Evolutionary conservation across 2,329 filamentous ascomycete species (phyloP), one percentile per base, ranked within the genome.

Genomic region (Ophiostoma sp.): DNA sequence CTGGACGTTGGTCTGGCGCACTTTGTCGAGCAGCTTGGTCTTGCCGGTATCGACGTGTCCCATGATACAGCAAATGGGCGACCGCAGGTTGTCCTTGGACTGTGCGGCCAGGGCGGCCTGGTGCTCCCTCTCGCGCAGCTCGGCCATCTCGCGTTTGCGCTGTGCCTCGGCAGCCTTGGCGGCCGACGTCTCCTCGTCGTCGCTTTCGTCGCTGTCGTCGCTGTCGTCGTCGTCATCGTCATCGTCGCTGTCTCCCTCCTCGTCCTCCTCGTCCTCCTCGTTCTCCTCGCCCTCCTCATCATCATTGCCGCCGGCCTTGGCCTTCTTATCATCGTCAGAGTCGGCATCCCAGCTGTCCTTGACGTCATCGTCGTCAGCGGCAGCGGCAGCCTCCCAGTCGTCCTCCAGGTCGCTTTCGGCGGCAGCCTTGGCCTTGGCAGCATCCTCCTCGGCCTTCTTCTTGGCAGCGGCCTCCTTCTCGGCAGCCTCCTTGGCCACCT

Each of bases 1-100:
- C 79, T 99, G 96, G 48, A 99, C 95, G 78, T 99, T 98, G 71
- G 95, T 98, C 81, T 97, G 93, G 77, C 95, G 91, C 77, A 99
- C 92, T 84, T 99, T 99, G 85, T 99, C 95, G 71, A 99, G 86
- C 73, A 99, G 85, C 83, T 98, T 99, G n/a, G 95, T 99, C 84
- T 99, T 99, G 80, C 95, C 95, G 65, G 96, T 99, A 89, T 99
- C 95, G 87, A 99, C 95, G 87, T 99, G 95, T 77, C 95, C 95
- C 74, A 99, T 88, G 86, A 99, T 99, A 90, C 94, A 98, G 86
- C 95, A 98, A 81, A 99, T 99, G 69, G 95, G 95, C 57, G 95
- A 98, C 71, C 95, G 93, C 70, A 99, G 87, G 80, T 99, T 90
- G 79, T 99, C 94, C 81, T 92, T 93, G 31, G 94, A 98, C 72